These are phyloP conservation scores for Flaveria ramosissima DNA, from an alignment of 129 eudicot genomes.

Conservation along the genomic window DNA sequence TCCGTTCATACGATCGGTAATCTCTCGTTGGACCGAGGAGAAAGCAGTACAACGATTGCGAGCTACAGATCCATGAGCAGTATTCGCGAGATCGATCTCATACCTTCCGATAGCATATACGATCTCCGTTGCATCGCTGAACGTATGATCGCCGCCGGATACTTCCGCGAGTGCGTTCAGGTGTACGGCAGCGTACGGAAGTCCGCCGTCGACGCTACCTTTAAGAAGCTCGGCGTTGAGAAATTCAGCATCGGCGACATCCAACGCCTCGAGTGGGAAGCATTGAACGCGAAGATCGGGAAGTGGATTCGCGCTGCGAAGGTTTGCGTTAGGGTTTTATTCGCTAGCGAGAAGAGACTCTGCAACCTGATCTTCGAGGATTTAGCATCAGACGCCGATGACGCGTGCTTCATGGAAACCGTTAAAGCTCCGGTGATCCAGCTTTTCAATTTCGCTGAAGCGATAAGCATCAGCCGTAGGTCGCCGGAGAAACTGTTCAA, in stretches of 20 bases:
- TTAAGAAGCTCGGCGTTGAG: conserved; percentile 52
- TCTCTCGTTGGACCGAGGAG: conserved; percentile 31
- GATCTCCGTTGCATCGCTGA: conserved; percentile 69
- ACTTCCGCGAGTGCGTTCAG: conserved; percentile 61
- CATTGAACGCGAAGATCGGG: conserved; percentile 55
- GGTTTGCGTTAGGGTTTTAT: conserved; percentile 52
- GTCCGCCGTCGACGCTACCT: conserved; percentile 43
- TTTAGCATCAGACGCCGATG: conserved; percentile 41
- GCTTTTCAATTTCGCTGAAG: conserved; percentile 71
- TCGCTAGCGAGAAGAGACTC: conserved; percentile 61
- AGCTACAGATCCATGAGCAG: conserved; percentile 60
- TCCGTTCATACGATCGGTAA: conserved; percentile 4
- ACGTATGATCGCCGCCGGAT: conserved; percentile 63
- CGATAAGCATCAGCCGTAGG: conserved; percentile 62
- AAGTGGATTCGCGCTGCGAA: conserved; percentile 65
- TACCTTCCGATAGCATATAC: conserved; percentile 44
- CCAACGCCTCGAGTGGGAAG: conserved; percentile 65
- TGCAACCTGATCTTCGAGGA: conserved; percentile 56
- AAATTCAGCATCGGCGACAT: conserved; percentile 65
- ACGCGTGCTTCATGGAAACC: conserved; percentile 63
- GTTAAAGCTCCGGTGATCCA: conserved; percentile 65
- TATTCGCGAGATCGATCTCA: conserved; percentile 69
- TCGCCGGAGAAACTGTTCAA: conserved; percentile 82
- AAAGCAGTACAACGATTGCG: conserved; percentile 32
- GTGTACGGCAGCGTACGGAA: conserved; percentile 66